phyloP scores from a whole-genome alignment of 768 basidiomycete species.

The Pholiota molesta region DNA sequence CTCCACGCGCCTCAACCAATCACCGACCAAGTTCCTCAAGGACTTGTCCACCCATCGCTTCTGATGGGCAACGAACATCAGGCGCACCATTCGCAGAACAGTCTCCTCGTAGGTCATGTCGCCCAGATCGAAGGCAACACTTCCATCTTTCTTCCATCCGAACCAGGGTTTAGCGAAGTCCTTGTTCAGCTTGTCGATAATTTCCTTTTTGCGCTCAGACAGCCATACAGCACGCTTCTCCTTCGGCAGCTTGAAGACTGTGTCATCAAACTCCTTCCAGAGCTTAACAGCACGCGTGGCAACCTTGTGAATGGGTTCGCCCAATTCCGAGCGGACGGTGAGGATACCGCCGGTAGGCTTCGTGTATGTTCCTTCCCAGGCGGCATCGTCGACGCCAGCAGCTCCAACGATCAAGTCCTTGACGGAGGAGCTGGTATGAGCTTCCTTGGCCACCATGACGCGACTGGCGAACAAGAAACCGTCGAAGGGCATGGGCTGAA shows the following conservation, averaged over 20 bases:
- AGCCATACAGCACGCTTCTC: constrained; percentile 95
- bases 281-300: constrained; percentile 96
- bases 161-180: constrained; percentile 99
- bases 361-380: constrained; percentile 94
- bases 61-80: constrained; percentile 95
- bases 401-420: constrained; percentile 97
- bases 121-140: constrained; percentile 79
- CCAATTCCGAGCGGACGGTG: constrained; percentile 96
- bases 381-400: constrained; percentile 83
- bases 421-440: constrained; percentile 91
- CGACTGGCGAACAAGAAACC: constrained; percentile 96
- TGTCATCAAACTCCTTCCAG: constrained; percentile 99
- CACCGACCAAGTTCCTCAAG: constrained; percentile 91
- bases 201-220: constrained; percentile 81
- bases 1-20: constrained; percentile 95
- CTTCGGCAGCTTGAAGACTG: constrained; percentile 92
- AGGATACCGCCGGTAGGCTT: constrained; percentile 96
- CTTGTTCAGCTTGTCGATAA: constrained; percentile 90
- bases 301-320: constrained; percentile 99
- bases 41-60: constrained; percentile 92
- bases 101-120: constrained; percentile 99
- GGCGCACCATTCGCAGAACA: constrained; percentile 84
- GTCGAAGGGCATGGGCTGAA: constrained; percentile 98
- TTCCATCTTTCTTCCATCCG: constrained; percentile 92
- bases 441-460: constrained; percentile 99